phyloP scores from a whole-genome alignment of 257 asterid species.

The Anisodus tanguticus region DNA sequence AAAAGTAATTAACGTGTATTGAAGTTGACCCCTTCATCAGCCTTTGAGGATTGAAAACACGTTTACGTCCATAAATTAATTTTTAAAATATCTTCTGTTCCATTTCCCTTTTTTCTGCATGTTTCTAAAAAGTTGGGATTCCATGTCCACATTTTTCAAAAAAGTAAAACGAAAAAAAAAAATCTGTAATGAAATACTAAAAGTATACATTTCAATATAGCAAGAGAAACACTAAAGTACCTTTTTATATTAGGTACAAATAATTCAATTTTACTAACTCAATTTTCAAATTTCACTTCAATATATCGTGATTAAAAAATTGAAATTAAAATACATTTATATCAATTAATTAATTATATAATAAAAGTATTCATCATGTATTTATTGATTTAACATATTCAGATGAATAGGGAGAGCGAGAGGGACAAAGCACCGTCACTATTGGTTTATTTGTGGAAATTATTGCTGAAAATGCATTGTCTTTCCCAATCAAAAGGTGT shows the following conservation, averaged over 20 bases:
- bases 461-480: neutral
- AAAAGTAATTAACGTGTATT: no score
- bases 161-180: no score
- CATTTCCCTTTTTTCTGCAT: no score
- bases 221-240: neutral
- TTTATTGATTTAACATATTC: neutral
- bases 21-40: no score
- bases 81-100: no score
- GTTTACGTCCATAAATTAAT: no score
- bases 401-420: neutral
- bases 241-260: neutral
- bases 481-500: conserved; percentile 6
- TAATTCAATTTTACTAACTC: neutral
- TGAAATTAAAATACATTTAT: neutral
- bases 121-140: no score
- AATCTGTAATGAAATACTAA: no score
- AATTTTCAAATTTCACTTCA: neutral
- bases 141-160: no score
- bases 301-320: neutral
- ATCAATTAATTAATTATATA: neutral
- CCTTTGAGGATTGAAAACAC: no score
- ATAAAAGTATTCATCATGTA: neutral
- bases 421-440: neutral
- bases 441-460: no score
- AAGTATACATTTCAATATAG: neutral